These are phyloP conservation scores for Tylopilus rubrobrunneus DNA, from an alignment of 768 basidiomycete species.

Conservation along the genomic window DNA sequence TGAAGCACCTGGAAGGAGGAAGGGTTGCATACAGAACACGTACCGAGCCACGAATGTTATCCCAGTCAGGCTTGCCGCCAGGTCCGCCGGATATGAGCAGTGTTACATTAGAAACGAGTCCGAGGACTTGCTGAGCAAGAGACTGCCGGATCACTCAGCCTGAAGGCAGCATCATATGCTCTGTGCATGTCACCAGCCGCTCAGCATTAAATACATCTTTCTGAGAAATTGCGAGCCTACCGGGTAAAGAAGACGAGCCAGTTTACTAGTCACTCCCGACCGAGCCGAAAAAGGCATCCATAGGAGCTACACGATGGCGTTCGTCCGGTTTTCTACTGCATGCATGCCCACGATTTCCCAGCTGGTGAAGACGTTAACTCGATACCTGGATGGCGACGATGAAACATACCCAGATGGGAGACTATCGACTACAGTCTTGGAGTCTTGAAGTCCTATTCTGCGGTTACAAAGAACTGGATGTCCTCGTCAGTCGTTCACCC, in stretches of 20 bases:
- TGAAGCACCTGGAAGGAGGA: background rate
- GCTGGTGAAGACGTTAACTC: background rate
- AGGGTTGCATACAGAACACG: background rate
- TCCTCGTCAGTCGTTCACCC: background rate
- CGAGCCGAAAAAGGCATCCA: background rate
- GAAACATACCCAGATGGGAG: constrained; percentile 11
- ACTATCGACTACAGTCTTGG: constrained; percentile 12
- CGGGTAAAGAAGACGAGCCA: background rate
- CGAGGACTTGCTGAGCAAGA: constrained; percentile 6
- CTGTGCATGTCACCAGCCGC: no score
- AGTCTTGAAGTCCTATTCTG: constrained; percentile 6
- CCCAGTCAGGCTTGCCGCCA: constrained; percentile 11
- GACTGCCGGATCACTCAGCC: constrained; percentile 8
- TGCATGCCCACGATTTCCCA: background rate
- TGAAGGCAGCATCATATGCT: background rate
- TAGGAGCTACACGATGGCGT: background rate
- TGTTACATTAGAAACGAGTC: constrained; percentile 1
- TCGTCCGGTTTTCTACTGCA: background rate
- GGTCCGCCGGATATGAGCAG: constrained; percentile 6
- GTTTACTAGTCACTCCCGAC: background rate
- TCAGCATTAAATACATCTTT: no score
- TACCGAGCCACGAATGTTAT: constrained; percentile 11
- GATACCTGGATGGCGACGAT: background rate
- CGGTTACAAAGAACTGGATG: constrained; percentile 10
- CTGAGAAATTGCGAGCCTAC: no score